A percentile compares a stretch with the other conserved stretches of the same genome.
Evolutionary conservation across 2,329 filamentous ascomycete species (phyloP).

Genomic region (Ophiostoma sp.): DNA sequence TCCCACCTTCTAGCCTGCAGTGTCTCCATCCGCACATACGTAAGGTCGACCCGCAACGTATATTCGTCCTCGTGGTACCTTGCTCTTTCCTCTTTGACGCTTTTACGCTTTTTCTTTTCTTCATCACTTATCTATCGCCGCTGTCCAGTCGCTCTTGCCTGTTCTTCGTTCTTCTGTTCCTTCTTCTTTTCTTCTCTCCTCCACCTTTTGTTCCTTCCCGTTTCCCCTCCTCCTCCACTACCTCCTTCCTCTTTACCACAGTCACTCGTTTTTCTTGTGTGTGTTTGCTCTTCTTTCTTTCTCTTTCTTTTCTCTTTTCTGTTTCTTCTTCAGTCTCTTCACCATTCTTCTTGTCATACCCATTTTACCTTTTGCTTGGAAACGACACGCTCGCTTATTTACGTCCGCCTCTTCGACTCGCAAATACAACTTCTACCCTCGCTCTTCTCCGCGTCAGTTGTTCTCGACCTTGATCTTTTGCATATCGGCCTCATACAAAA

Average conservation of each 20-base stretch:
- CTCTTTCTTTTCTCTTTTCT: not conserved
- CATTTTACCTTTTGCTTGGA: not conserved
- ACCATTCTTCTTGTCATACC: not conserved
- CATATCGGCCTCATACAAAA: not conserved
- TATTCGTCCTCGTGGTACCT: not conserved
- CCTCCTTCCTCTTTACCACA: not conserved
- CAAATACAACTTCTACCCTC: not conserved
- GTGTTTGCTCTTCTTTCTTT: not conserved
- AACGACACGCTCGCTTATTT: constrained; percentile 15
- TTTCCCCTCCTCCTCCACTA: not conserved
- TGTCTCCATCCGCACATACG: constrained; percentile 12
- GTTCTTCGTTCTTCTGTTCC: not conserved
- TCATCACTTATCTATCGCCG: constrained; percentile 18
- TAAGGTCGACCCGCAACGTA: constrained; percentile 14
- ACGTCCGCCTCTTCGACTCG: not conserved
- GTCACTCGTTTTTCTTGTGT: not conserved
- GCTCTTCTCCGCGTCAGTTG: not conserved
- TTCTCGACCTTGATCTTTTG: not conserved
- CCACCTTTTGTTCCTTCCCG: not conserved
- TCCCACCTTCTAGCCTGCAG: constrained; percentile 2
- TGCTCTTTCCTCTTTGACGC: constrained; percentile 4
- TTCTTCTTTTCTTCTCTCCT: not conserved
- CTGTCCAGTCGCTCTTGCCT: not conserved
- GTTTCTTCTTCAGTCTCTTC: not conserved
- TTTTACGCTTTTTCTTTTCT: not conserved